These are phyloP conservation scores for Tylopilus rubrobrunneus DNA, from an alignment of 768 basidiomycete species.

Conservation along the genomic window DNA sequence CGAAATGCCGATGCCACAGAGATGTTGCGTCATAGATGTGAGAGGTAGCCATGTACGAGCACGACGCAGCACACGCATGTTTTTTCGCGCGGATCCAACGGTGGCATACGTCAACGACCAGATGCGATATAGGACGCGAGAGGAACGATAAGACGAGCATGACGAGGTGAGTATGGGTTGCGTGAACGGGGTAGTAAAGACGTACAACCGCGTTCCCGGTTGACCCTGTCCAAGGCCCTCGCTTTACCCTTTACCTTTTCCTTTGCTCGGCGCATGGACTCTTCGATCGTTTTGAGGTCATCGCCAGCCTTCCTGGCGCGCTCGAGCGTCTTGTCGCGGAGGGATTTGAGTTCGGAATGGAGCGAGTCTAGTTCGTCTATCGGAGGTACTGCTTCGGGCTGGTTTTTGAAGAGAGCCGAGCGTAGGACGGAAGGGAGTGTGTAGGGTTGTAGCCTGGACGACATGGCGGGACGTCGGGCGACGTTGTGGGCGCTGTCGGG, in stretches of 20 bases:
- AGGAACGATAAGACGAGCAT: slow-evolving; percentile 16
- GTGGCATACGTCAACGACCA: slow-evolving; percentile 6
- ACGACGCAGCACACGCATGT: not conserved
- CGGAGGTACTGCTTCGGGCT: slow-evolving; percentile 63
- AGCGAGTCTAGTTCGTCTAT: slow-evolving; percentile 69
- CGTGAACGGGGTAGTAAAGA: slow-evolving; percentile 25
- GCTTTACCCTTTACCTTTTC: slow-evolving; percentile 74
- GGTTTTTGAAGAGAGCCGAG: slow-evolving; percentile 59
- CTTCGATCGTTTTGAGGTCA: slow-evolving; percentile 70
- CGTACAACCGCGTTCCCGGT: slow-evolving; percentile 75
- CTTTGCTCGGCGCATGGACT: slow-evolving; percentile 71
- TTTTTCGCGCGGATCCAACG: slow-evolving; percentile 11
- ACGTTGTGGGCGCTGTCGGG: slow-evolving; percentile 10
- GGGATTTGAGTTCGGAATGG: slow-evolving; percentile 53
- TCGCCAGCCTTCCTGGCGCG: slow-evolving; percentile 72
- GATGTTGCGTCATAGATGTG: slow-evolving; percentile 7
- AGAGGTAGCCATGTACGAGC: not conserved
- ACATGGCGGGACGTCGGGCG: slow-evolving; percentile 43
- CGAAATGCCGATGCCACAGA: slow-evolving; percentile 11
- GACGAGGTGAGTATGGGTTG: slow-evolving; percentile 9
- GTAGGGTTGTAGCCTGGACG: slow-evolving; percentile 55
- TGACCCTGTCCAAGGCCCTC: slow-evolving; percentile 65
- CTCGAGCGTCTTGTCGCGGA: slow-evolving; percentile 53
- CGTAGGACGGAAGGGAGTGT: slow-evolving; percentile 45
- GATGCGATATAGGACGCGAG: slow-evolving; percentile 1